These are phyloP conservation scores for Cucumis hystrix DNA, from an alignment of 306 rosid genomes.

Conservation along the genomic window DNA sequence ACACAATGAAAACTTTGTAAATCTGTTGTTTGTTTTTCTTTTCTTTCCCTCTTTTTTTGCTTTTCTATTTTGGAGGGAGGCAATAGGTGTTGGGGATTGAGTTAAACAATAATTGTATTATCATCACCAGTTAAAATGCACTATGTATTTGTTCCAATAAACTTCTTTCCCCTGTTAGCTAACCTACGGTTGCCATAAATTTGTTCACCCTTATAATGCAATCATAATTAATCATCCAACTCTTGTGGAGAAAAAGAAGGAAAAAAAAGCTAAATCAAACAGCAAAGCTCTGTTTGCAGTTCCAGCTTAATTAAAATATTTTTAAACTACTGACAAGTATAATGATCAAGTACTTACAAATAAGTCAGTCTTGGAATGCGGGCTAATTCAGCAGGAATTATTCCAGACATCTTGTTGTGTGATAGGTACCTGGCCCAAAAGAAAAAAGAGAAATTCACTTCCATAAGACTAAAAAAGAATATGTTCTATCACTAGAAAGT, in stretches of 20 bases:
- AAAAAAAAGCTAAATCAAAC: too few species aligned
- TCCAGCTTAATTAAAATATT: not conserved
- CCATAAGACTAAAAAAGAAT: not conserved
- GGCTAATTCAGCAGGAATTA: conserved; percentile 69
- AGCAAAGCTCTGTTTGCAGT: not conserved
- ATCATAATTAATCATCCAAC: not conserved
- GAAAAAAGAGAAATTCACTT: conserved; percentile 4
- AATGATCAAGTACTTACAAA: conserved; percentile 48
- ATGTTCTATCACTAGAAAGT: not conserved
- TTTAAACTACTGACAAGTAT: not conserved
- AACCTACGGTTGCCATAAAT: not conserved
- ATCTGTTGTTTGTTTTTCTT: not conserved
- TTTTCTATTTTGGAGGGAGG: not conserved
- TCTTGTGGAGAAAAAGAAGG: too few species aligned
- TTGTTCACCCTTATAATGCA: not conserved
- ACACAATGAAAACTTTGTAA: not conserved
- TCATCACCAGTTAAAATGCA: not conserved
- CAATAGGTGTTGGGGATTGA: not conserved
- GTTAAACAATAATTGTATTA: not conserved
- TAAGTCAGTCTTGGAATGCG: conserved; percentile 75
- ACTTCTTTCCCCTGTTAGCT: not conserved
- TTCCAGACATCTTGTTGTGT: conserved; percentile 87
- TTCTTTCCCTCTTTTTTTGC: not conserved
- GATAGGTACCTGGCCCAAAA: conserved; percentile 67
- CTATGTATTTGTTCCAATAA: not conserved